Base-by-base conservation (phyloP, 192 early-diverging fungal genomes). In the Gryganskiella cystojenkinii region DNA sequence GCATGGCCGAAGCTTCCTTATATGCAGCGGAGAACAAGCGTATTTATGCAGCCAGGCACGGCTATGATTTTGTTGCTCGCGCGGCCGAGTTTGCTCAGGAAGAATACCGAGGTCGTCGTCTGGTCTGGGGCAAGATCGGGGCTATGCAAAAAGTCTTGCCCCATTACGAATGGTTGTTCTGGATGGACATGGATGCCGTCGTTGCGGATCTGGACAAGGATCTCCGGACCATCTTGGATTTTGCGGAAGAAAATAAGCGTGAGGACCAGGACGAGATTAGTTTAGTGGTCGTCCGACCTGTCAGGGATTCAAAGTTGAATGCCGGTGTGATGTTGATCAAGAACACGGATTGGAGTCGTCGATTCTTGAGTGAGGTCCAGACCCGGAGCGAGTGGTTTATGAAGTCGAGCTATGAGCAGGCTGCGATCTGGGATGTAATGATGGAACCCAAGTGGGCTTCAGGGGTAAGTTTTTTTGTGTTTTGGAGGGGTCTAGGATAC, bases 141-240 rank as follows among this genome's bases (percentile, higher is more conserved):
- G 84, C 68, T 0, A 67, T 89, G 9, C 84, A 89, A 57, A 89
- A 87, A 61, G 71, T 82, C 2, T 50, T 89, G 5, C 87, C 87
- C 2, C 80, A 87, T 24, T 89, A 89, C 61, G 84, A 89, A 19
- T 89, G 87, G 87, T 14, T 89, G 30, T 83, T 89, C 52, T 89
- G 87, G 87, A 69, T 89, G 70, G 87, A 89, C 58, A 89, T 89
- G 85, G 87, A 89, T 55, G 85, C 87, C 5, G 83, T 89, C 0
- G 59, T 89, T 20, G 80, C 83, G 51, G 80, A 89, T 47, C 51
- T 69, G 19, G 71, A 83, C 42, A 73, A 71, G 24, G 66, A 74
- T 5, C 22, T 89, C 0, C 81, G 84, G 30, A 61, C 64, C 0
- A 63, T 89, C 11, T 64, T 89, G 11, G 65, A 64, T 1, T 19